phyloP scores from a whole-genome alignment of 2,329 filamentous ascomycete genomes.

The Gaeumannomyces sp. region DNA sequence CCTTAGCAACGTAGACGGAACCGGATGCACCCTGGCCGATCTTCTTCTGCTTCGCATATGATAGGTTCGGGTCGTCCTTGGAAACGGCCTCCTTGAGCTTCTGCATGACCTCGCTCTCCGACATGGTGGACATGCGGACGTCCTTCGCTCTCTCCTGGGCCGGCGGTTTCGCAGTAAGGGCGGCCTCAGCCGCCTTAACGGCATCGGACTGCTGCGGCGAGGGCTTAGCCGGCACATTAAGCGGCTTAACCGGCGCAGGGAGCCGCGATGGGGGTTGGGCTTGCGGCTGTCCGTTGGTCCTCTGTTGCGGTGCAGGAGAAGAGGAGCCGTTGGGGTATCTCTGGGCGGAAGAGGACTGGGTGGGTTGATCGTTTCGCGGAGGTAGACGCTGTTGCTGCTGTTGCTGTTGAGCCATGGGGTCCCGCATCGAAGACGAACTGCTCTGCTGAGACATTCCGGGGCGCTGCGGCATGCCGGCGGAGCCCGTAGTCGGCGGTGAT shows the following conservation, averaged over 20 bases:
- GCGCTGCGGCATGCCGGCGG: constrained; percentile 31
- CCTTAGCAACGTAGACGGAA: constrained; percentile 94
- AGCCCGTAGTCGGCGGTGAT: constrained; percentile 51
- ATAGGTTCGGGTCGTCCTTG: constrained; percentile 88
- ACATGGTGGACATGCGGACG: constrained; percentile 98
- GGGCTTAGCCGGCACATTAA: constrained; percentile 70
- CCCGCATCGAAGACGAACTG: constrained; percentile 39
- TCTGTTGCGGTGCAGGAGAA: constrained; percentile 42
- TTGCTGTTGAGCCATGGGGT: constrained; percentile 29
- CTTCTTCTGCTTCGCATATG: constrained; percentile 99
- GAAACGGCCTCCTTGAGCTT: constrained; percentile 91
- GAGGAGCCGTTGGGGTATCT: constrained; percentile 52
- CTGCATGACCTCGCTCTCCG: constrained; percentile 93
- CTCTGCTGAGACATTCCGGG: constrained; percentile 44
- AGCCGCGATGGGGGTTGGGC: constrained; percentile 40
- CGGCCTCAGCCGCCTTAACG: constrained; percentile 84
- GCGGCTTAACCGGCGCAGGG: constrained; percentile 65
- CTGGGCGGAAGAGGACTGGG: constrained; percentile 43
- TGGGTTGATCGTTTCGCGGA: constrained; percentile 40
- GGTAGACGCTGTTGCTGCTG: constrained; percentile 37
- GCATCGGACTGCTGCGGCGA: constrained; percentile 50
- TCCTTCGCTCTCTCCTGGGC: constrained; percentile 75
- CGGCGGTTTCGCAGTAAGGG: constrained; percentile 75
- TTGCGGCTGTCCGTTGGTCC: constrained; percentile 40
- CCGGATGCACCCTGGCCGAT: constrained; percentile 97